Evolutionary conservation across 345 rosid genomes (phyloP).

Genomic region (Gossypium mustelinum): DNA sequence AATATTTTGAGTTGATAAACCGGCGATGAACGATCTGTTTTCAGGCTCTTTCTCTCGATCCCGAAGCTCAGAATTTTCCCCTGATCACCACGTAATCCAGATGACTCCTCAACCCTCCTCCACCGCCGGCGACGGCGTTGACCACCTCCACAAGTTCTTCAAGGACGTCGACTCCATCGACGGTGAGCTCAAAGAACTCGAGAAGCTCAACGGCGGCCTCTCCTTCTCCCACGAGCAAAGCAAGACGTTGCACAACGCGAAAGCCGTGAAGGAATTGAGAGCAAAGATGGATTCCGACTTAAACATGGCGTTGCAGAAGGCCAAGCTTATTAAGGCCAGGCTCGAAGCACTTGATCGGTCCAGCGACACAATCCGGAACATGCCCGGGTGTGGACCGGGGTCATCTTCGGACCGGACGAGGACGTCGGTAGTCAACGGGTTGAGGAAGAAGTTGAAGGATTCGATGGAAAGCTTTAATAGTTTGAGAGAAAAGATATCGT

Average conservation of each 20-base stretch:
- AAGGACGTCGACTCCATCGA: slow-evolving; percentile 75
- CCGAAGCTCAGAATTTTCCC: slow-evolving; percentile 38
- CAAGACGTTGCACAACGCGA: slow-evolving; percentile 79
- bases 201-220: slow-evolving; percentile 52
- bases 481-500: slow-evolving; percentile 64
- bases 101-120: slow-evolving; percentile 17
- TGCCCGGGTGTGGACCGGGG: slow-evolving; percentile 86
- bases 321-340: slow-evolving; percentile 69
- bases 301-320: slow-evolving; percentile 64
- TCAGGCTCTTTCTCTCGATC: slow-evolving; percentile 65
- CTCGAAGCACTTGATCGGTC: slow-evolving; percentile 86
- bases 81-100: slow-evolving; percentile 38
- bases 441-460: slow-evolving; percentile 88
- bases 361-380: slow-evolving; percentile 62
- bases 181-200: slow-evolving; percentile 71
- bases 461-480: slow-evolving; percentile 73
- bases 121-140: slow-evolving; percentile 37
- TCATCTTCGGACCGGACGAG: slow-evolving; percentile 90
- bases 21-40: slow-evolving; percentile 69
- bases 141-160: slow-evolving; percentile 74
- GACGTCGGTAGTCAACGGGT: slow-evolving; percentile 73
- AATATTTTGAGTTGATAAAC: background rate
- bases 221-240: slow-evolving; percentile 77
- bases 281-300: slow-evolving; percentile 84
- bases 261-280: slow-evolving; percentile 70